Evolutionary conservation across 768 basidiomycete genomes (phyloP).

Genomic region (Gloeopeniophorella convolvens): DNA sequence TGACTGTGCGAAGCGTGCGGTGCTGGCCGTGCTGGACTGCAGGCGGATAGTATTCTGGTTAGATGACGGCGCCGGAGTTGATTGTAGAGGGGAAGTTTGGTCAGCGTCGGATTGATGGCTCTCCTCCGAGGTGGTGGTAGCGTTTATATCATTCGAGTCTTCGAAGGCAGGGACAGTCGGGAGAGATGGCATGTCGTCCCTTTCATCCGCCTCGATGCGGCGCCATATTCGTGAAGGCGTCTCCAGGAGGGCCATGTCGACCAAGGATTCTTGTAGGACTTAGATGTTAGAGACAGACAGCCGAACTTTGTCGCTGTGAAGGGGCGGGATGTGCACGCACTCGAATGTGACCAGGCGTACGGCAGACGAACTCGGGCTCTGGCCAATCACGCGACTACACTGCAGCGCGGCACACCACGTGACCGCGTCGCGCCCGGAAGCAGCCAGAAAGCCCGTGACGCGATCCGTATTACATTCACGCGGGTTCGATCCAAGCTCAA

Average conservation of each 20-base stretch:
- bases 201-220: conserved; percentile 71
- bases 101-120: conserved; percentile 35
- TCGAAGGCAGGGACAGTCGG: conserved; percentile 72
- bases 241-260: conserved; percentile 36
- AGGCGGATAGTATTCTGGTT: conserved; percentile 46
- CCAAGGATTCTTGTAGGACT: background rate
- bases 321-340: too few species aligned
- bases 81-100: conserved; percentile 52
- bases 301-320: too few species aligned
- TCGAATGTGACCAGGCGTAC: too few species aligned
- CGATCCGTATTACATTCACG: too few species aligned
- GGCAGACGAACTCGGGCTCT: background rate
- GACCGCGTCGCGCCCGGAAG: conserved; percentile 8
- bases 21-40: conserved; percentile 45
- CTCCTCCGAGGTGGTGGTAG: conserved; percentile 30
- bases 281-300: background rate
- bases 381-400: background rate
- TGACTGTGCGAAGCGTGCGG: conserved; percentile 46
- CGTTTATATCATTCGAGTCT: conserved; percentile 43
- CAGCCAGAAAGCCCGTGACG: too few species aligned
- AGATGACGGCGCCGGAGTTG: conserved; percentile 51
- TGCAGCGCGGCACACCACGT: too few species aligned
- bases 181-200: conserved; percentile 72
- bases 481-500: too few species aligned
- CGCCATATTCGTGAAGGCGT: conserved; percentile 84